These are phyloP conservation scores for Lathyrus oleraceus DNA, from an alignment of 306 rosid species.

Conservation along the genomic window DNA sequence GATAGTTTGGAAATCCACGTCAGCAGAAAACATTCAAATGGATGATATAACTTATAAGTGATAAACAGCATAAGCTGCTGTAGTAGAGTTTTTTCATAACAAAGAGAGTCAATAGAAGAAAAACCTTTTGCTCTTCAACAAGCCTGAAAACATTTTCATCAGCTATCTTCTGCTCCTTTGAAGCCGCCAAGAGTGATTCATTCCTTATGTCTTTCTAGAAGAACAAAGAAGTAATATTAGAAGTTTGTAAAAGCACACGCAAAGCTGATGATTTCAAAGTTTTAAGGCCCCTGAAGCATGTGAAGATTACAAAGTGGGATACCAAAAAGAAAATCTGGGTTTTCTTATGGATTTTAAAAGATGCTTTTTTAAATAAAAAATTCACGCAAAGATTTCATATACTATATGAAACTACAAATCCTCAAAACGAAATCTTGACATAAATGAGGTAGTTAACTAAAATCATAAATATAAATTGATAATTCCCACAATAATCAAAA, in stretches of 20 bases:
- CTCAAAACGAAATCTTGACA: neutral
- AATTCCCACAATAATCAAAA: conserved; percentile 7
- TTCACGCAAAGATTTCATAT: neutral
- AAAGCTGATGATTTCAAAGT: conserved; percentile 22
- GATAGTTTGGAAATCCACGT: conserved; percentile 38
- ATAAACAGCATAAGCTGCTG: neutral
- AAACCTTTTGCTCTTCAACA: conserved; percentile 89
- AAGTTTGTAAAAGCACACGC: conserved; percentile 22
- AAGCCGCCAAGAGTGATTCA: conserved; percentile 77
- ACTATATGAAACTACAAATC: conserved; percentile 15
- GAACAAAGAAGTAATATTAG: conserved; percentile 35
- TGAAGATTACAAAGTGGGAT: conserved; percentile 27
- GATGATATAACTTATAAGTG: conserved; percentile 2
- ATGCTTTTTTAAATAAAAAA: neutral
- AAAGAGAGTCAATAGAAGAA: conserved; percentile 20
- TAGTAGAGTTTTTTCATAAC: conserved; percentile 14
- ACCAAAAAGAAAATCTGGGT: conserved; percentile 4
- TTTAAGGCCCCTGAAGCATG: neutral
- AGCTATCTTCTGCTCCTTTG: conserved; percentile 78
- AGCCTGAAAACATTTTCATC: conserved; percentile 79
- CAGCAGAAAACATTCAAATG: conserved; percentile 23
- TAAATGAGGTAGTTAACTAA: conserved; percentile 10
- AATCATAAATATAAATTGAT: neutral
- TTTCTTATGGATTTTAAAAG: conserved; percentile 11
- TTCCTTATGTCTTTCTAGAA: conserved; percentile 76